phyloP scores from a whole-genome alignment of 306 rosid genomes.

The Canavalia ensiformis region DNA sequence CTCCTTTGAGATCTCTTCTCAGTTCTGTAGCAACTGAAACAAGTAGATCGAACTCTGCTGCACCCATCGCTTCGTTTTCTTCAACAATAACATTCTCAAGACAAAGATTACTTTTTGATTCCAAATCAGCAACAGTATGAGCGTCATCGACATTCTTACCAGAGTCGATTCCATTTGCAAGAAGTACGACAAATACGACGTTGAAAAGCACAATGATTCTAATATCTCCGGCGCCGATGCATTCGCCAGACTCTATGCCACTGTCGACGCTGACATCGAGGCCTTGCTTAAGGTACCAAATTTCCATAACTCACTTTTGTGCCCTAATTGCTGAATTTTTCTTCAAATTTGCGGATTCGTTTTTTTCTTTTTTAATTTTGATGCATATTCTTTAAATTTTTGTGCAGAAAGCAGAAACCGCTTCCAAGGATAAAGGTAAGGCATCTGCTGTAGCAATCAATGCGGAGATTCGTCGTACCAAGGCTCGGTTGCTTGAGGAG shows the following conservation, averaged over 20 bases:
- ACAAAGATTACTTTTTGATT: conserved; percentile 9
- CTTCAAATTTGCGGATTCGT: not conserved
- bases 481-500: conserved; percentile 90
- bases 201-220: conserved; percentile 78
- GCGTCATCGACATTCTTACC: conserved; percentile 92
- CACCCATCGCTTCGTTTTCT: not conserved
- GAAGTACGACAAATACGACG: conserved; percentile 91
- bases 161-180: conserved; percentile 96
- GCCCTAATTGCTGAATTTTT: conserved; percentile 24
- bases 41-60: conserved; percentile 35
- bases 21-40: conserved; percentile 5
- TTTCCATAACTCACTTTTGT: not conserved
- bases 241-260: conserved; percentile 84
- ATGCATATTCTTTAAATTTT: not conserved
- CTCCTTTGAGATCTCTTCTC: conserved; percentile 23
- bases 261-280: conserved; percentile 82
- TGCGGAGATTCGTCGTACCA: conserved; percentile 98
- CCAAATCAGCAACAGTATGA: conserved; percentile 60
- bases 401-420: conserved; percentile 92
- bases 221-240: conserved; percentile 96
- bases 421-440: conserved; percentile 84
- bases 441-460: conserved; percentile 94
- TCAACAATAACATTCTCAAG: not conserved
- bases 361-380: not conserved
- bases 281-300: conserved; percentile 65